Base-by-base conservation (phyloP, 805 yeast genomes). In the Candida ipomoeae region DNA sequence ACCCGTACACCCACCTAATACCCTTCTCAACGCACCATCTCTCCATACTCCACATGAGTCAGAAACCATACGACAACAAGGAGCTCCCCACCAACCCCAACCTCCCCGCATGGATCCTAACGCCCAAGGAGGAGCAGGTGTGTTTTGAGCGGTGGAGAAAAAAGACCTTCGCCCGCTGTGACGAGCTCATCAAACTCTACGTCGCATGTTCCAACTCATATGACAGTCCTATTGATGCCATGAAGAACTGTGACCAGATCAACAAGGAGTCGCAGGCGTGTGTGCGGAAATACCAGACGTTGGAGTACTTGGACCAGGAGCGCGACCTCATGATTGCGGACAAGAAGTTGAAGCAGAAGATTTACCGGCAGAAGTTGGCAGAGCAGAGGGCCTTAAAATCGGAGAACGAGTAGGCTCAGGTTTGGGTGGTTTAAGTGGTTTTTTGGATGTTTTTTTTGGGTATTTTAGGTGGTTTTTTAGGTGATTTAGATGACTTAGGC, bases 101-200 rank as follows among this genome's bases (percentile, higher is more conserved):
- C 55, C 68, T 87, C 26, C 95, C 95, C 1, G 71, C 79, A 11
- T 87, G 95, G 95, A 79, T 85, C 55, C 70, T 87, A 20, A 79
- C 88, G 0, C 92, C 94, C 13, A 78, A 76, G 55, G 94, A 87
- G 63, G 95, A 87, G 62, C 83, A 82, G 66, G 79, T 82, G 51
- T 83, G 85, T 34, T 81, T 87, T 60, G 82, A 79, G 57, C 79
- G 87, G 59, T 82, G 91, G 84, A 81, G 86, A 64, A 77, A 71
- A 51, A 74, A 74, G 60, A 80, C 92, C 0, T 86, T 86, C 71
- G 75, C 79, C 41, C 65, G 69, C 50, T 87, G 95, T 63, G 88
- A 83, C 58, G 84, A 78, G 17, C 68, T 74, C 43, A 96, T 91
- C 33, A 49, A 53, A 69, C 81, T 75, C 15, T 85, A 83, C 61